Evolutionary conservation across 2,329 filamentous ascomycete genomes (phyloP).

Genomic region (Talaromyces sp.): DNA sequence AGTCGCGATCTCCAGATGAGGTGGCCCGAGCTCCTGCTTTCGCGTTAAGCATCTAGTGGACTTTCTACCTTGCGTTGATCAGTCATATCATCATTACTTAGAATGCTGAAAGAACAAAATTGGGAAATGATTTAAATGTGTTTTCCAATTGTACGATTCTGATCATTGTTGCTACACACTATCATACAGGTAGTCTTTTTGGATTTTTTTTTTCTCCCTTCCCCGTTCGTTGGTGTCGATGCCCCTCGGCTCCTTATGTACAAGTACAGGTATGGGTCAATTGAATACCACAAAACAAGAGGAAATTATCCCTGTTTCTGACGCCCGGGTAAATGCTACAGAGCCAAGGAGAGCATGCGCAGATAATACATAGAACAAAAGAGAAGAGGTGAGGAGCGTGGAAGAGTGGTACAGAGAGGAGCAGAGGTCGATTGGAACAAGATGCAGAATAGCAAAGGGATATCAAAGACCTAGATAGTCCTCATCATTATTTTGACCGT

Average conservation of each 20-base stretch:
- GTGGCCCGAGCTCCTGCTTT: slow-evolving; percentile 40
- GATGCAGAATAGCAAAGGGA: background rate
- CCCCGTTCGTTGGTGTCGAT: slow-evolving; percentile 6
- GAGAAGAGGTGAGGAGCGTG: slow-evolving; percentile 3
- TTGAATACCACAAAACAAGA: background rate
- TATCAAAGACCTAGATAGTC: background rate
- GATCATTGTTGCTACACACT: slow-evolving; percentile 4
- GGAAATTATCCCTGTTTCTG: background rate
- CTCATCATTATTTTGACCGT: background rate
- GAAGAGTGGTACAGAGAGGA: background rate
- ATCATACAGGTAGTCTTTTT: slow-evolving; percentile 18
- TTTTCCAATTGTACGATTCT: background rate
- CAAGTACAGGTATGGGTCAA: slow-evolving; percentile 10
- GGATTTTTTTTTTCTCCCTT: background rate
- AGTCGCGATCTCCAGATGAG: slow-evolving; percentile 43
- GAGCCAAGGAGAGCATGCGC: background rate
- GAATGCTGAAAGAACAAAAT: no score
- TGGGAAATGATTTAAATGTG: background rate
- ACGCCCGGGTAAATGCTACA: slow-evolving; percentile 18
- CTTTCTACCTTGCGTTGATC: no score
- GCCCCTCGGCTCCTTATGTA: slow-evolving; percentile 17
- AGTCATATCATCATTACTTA: no score
- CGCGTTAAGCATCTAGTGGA: slow-evolving; percentile 12
- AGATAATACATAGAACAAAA: slow-evolving; percentile 5
- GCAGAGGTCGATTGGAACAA: background rate